A percentile compares a stretch with the other conserved stretches of the same genome.
These are phyloP conservation scores for Niebla homalea DNA, from an alignment of 495 filamentous ascomycete genomes.

Conservation along the genomic window DNA sequence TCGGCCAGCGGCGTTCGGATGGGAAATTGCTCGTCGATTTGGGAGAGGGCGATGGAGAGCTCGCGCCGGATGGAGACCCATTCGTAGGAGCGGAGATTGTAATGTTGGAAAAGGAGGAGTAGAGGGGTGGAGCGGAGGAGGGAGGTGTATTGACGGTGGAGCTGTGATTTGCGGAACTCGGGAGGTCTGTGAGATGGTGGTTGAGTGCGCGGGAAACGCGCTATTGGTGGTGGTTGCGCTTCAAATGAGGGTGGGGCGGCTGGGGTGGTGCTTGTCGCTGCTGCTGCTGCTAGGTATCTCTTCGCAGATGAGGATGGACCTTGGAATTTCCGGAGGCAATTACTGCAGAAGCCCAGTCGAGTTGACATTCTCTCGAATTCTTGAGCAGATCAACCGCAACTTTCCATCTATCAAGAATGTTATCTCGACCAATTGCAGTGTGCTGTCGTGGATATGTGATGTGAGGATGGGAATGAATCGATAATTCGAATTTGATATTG, in stretches of 20 bases:
- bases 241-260: constrained; percentile 36
- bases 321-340: constrained; percentile 10
- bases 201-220: constrained; percentile 53
- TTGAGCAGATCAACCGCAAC: no score
- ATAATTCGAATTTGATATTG: no score
- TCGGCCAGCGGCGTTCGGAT: constrained; percentile 34
- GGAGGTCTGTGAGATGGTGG: constrained; percentile 79
- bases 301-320: constrained; percentile 6
- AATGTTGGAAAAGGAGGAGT: constrained; percentile 91
- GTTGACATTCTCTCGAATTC: no score
- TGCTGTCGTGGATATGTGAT: no score
- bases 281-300: constrained; percentile 20
- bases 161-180: constrained; percentile 84
- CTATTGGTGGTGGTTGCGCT: constrained; percentile 38
- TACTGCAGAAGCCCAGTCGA: constrained; percentile 6
- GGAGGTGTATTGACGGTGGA: constrained; percentile 86
- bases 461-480: no score
- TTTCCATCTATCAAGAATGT: no score
- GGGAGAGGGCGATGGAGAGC: constrained; percentile 51
- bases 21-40: constrained; percentile 39
- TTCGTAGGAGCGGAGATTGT: constrained; percentile 78
- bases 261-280: constrained; percentile 36
- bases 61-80: constrained; percentile 82
- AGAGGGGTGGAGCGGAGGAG: constrained; percentile 79
- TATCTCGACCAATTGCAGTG: no score